Base-by-base conservation (phyloP, 2,329 filamentous ascomycete species). In the Fusarium paranaense region DNA sequence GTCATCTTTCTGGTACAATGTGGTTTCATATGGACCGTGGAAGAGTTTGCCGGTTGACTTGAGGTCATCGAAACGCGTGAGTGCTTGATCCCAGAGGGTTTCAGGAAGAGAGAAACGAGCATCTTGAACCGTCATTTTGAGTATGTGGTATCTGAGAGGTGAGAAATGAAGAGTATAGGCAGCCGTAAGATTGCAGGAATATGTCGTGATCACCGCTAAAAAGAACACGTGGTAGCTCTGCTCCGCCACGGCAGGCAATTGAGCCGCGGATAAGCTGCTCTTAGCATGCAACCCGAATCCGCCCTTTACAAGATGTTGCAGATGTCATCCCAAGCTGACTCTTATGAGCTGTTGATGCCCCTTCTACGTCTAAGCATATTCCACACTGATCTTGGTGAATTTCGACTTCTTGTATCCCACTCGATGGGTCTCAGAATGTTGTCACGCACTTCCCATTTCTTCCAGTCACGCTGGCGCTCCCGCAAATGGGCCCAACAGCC, bases 201-300 rank as follows among this genome's bases (percentile, higher is more conserved):
- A 32, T 52, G 47, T 52, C 47, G 47, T 32, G 27, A 52, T 52
- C 27, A 30, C 45, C 22, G 27, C 47, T 18, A 32, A 52, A 30
- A 52, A 52, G 47, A 50, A 47, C 47, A 52, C 25, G 47, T 32
- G 47, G 47, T 30, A 30, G 25, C 16, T n/a, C 18, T 52, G 25
- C 27, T 52, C 18, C 22, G 27, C 47, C 18, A 52, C 27, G 0
- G 11, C 3, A 50, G 45, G 20, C 7, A 47, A 47, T 30, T 30
- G 6, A n/a, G 16, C 16, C 10, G 13, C 16, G 10, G 25, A 30
- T 52, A 47, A 47, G 42, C 42, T 18, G 14, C 42, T 47, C 22
- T 10, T 7, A 18, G 42, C 22, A 52, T 30, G 25, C 16, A 50
- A 27, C 45, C 14, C 40, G 8, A 25, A 25, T 13, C 20, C 4